A percentile compares a stretch with the other conserved stretches of the same genome.
These are phyloP conservation scores for Erysiphe pulchra DNA, from an alignment of 2,329 filamentous ascomycete genomes.

Conservation along the genomic window DNA sequence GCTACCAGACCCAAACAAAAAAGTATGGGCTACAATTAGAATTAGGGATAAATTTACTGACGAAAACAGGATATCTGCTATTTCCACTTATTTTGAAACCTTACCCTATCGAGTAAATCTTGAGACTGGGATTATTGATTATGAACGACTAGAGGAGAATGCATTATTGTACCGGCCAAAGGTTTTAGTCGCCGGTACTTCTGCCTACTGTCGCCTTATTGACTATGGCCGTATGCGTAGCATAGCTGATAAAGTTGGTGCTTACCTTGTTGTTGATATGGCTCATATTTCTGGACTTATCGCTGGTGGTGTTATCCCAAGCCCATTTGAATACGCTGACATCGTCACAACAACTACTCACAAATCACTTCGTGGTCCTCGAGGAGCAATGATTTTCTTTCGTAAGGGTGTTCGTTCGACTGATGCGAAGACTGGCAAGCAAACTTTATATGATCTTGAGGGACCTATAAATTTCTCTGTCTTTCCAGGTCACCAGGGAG, in stretches of 20 bases:
- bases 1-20: conserved; percentile 81
- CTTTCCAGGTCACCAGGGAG: conserved; percentile 94
- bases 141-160: conserved; percentile 68
- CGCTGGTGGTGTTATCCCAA: conserved; percentile 71
- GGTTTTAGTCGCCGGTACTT: conserved; percentile 82
- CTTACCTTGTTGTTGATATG: conserved; percentile 88
- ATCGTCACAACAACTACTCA: conserved; percentile 96
- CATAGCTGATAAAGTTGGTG: conserved; percentile 73
- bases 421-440: conserved; percentile 64
- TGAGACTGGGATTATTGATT: conserved; percentile 81
- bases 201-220: conserved; percentile 85
- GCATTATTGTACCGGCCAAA: conserved; percentile 82
- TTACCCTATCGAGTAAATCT: conserved; percentile 83
- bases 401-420: conserved; percentile 68
- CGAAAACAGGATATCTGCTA: conserved; percentile 45
- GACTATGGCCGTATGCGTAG: conserved; percentile 84
- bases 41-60: neutral
- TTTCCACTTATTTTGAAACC: conserved; percentile 98
- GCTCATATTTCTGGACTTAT: conserved; percentile 91
- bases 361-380: conserved; percentile 84
- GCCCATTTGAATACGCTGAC: conserved; percentile 72
- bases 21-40: conserved; percentile 19
- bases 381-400: conserved; percentile 97
- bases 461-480: conserved; percentile 85
- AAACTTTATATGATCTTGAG: conserved; percentile 76